Evolutionary conservation across 2,329 filamentous ascomycete species (phyloP), one percentile per base, ranked within the genome.

Genomic region (Teratosphaeria pseudoeucalypti): DNA sequence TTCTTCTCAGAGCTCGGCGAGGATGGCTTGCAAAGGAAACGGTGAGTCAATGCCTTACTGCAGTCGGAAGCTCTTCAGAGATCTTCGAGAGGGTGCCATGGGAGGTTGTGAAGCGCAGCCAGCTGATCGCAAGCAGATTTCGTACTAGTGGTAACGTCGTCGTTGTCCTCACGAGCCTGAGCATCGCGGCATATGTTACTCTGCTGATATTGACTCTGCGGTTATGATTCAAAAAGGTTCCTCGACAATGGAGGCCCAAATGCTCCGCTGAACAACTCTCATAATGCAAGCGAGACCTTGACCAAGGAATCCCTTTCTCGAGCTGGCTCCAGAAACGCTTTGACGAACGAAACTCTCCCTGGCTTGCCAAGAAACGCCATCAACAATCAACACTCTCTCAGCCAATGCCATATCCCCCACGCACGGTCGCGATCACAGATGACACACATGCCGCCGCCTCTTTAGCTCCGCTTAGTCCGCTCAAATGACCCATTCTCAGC

Each of bases 1-100:
- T 97, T 99, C 77, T 97, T 97, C 75, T 83, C 80, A 62, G 79
- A 81, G 59, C 72, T 80, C 19, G 81, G 82, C 49, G 81, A 84
- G 49, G 82, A 85, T 70, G 84, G 84, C 2, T 70, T 85, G 65
- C 79, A 79, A 64, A 78, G 81, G 63, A 83, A 83, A 72, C 67
- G 69, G 62, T 67, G 61, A n/a, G 65, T 56, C 27, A 11, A 16
- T 39, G 29, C 14, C 49, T 27, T 43, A 9, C 43, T 9, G 3
- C 43, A 16, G 4, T 39, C 37, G 37, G 6, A 39, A 7, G 29
- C 29, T 32, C 29, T 32, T 32, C 29, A 7, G 7, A 32, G 29
- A 32, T 2, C 29, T 32, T 7, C 29, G 29, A 32, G 29, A 32
- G 29, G 29, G 2, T 32, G 7, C 29, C 7, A 12, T 39, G 10